Conservation (phyloP, 116 monocot genomes). For the Trichopus zeylanicus region DNA sequence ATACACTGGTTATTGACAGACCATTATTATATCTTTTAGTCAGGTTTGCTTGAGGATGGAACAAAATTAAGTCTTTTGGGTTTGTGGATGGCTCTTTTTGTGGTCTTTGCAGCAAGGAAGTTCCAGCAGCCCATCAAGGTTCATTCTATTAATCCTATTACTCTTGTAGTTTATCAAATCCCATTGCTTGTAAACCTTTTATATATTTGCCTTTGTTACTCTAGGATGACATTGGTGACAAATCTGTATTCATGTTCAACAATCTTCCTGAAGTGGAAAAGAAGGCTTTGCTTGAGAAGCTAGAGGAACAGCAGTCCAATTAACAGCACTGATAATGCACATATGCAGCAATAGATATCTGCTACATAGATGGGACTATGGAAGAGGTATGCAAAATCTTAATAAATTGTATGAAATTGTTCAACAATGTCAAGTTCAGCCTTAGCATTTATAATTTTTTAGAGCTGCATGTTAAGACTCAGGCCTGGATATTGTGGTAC, state of each 20-base stretch:
- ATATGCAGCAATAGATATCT: background rate
- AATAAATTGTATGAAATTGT: too few relatives aligned
- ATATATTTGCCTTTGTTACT: background rate
- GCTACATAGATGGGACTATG: background rate
- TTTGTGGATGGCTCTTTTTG: constrained; percentile 78
- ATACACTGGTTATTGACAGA: background rate
- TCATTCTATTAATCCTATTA: background rate
- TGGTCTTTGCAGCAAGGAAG: constrained; percentile 82
- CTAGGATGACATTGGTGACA: constrained; percentile 95
- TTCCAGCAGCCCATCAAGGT: constrained; percentile 98
- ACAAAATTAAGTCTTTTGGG: constrained; percentile 63
- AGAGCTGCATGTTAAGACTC: too few relatives aligned
- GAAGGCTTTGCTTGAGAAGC: constrained; percentile 53
- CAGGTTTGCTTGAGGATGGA: constrained; percentile 65
- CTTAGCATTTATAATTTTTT: too few relatives aligned
- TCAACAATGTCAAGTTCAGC: too few relatives aligned
- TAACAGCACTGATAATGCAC: constrained; percentile 3
- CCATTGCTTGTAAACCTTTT: background rate
- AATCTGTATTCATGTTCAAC: constrained; percentile 96
- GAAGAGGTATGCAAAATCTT: background rate
- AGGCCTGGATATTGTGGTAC: too few relatives aligned
- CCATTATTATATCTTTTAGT: constrained; percentile 30
- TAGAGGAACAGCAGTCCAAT: constrained; percentile 20
- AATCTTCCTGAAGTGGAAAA: constrained; percentile 75
- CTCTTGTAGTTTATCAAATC: background rate